Base-by-base conservation (phyloP, 1,139 yeast genomes). In the Eremothecium gossypii region DNA sequence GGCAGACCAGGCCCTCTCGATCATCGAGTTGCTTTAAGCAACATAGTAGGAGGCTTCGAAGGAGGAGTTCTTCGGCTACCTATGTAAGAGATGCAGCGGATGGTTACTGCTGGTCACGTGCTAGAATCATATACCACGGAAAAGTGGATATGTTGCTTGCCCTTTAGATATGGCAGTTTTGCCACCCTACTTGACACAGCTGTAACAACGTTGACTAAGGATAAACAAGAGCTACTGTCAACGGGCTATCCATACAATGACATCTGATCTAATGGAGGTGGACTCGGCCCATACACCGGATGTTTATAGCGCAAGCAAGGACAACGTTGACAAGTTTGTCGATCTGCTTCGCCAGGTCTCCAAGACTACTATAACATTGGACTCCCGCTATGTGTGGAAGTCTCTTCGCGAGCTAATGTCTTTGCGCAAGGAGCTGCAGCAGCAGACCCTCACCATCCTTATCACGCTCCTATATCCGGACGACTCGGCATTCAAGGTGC, bases 371-470 rank as follows among this genome's bases (percentile, higher is more conserved):
- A 64, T 77, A 41, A 77, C 79, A 45, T 79, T 79, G 57, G 98
- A 91, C 64, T 85, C 94, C 51, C 77, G 96, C 51, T 85, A 82
- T 64, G 77, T 91, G 40, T 74, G 93, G 63, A 83, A 83, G 58
- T 91, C 86, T 12, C 73, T 91, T 51, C 79, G 96, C 52, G 94
- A 86, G 46, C 70, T 89, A 52, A 85, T 93, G 7, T 70, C 78
- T 3, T 69, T 89, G 49, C 77, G 97, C 66, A 74, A 79, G 46
- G 71, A 74, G 38, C 66, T 87, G 47, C 73, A 70, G 40, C 70
- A 70, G 12, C 72, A 69, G 5, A 71, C 77, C 7, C 68, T 91
- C 46, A 65, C 76, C 5, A 61, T 68, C 12, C 67, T 83, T 33
- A 67, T 87, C 43, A 68, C 69, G 44, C 65, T 69, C 23, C 40